A percentile compares a stretch with the other conserved stretches of the same genome.
Conservation (phyloP, 2,329 filamentous ascomycete species). For the Lachnellula occidentalis region DNA sequence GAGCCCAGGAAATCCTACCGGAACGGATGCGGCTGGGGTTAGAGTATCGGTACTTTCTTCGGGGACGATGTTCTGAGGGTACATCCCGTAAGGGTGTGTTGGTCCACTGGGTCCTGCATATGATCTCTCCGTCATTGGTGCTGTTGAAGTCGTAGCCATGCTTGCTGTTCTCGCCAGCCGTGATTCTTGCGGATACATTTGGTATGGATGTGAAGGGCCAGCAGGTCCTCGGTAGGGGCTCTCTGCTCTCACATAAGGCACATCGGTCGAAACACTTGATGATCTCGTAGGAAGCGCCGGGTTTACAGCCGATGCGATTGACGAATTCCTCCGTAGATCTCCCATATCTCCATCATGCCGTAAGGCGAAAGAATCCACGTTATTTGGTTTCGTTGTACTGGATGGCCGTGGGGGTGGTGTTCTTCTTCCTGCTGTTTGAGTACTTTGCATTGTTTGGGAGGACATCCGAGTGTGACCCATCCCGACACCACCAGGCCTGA, state of each 20-base stretch:
- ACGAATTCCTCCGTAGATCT: constrained; percentile 16
- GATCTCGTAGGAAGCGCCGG: constrained; percentile 18
- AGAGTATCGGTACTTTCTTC: constrained; percentile 42
- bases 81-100: constrained; percentile 81
- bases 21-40: constrained; percentile 41
- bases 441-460: constrained; percentile 18
- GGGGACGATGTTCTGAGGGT: constrained; percentile 69
- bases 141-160: constrained; percentile 65
- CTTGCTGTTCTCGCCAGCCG: constrained; percentile 48
- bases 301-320: constrained; percentile 11
- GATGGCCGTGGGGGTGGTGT: constrained; percentile 40
- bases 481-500: constrained; percentile 34
- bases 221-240: constrained; percentile 54
- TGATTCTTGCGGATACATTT: constrained; percentile 78
- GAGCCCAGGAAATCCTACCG: constrained; percentile 69
- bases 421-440: constrained; percentile 21
- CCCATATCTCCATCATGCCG: constrained; percentile 45
- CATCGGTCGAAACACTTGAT: constrained; percentile 26
- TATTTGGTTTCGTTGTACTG: constrained; percentile 50
- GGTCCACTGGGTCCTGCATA: constrained; percentile 60
- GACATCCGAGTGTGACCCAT: constrained; percentile 17
- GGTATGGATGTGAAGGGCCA: constrained; percentile 78
- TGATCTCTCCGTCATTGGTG: constrained; percentile 48
- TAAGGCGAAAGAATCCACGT: constrained; percentile 46
- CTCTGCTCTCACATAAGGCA: constrained; percentile 34